phyloP scores from a whole-genome alignment of 768 basidiomycete species.

The Lentinula guzmanii region DNA sequence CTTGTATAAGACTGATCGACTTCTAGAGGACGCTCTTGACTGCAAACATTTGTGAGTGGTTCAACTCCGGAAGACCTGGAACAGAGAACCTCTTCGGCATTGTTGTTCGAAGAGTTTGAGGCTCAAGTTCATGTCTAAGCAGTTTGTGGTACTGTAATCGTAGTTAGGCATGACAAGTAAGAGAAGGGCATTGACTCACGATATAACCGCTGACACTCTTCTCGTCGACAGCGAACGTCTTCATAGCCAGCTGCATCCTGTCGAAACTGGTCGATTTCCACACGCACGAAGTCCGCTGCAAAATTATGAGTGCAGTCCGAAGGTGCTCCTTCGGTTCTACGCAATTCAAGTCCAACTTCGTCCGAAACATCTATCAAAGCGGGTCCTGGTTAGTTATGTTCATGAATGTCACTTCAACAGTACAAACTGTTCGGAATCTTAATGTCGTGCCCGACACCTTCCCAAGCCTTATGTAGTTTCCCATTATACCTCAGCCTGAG shows the following conservation, averaged over 20 bases:
- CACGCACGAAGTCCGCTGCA: no score
- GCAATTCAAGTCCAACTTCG: slow-evolving; percentile 91
- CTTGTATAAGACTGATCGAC: slow-evolving; percentile 95
- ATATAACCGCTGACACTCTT: slow-evolving; percentile 99
- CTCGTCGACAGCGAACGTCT: slow-evolving; percentile 94
- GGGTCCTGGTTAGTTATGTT: not conserved
- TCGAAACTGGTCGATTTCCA: no score
- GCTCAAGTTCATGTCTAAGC: slow-evolving; percentile 95
- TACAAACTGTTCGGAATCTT: slow-evolving; percentile 96
- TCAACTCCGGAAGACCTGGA: slow-evolving; percentile 94
- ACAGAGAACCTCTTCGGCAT: slow-evolving; percentile 71
- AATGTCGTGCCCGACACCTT: slow-evolving; percentile 89
- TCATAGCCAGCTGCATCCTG: no score
- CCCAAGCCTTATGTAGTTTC: slow-evolving; percentile 90
- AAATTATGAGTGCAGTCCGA: slow-evolving; percentile 30
- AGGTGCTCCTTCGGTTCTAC: slow-evolving; percentile 88
- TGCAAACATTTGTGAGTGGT: slow-evolving; percentile 99
- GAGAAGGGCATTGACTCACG: slow-evolving; percentile 38
- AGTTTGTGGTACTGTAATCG: slow-evolving; percentile 86
- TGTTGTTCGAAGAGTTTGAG: slow-evolving; percentile 58
- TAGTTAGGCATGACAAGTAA: not conserved
- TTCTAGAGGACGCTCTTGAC: slow-evolving; percentile 99
- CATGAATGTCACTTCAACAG: not conserved
- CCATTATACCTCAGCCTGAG: slow-evolving; percentile 85
- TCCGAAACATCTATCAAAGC: slow-evolving; percentile 80